Evolutionary conservation across 345 rosid species (phyloP).

Genomic region (Moricandia arvensis): DNA sequence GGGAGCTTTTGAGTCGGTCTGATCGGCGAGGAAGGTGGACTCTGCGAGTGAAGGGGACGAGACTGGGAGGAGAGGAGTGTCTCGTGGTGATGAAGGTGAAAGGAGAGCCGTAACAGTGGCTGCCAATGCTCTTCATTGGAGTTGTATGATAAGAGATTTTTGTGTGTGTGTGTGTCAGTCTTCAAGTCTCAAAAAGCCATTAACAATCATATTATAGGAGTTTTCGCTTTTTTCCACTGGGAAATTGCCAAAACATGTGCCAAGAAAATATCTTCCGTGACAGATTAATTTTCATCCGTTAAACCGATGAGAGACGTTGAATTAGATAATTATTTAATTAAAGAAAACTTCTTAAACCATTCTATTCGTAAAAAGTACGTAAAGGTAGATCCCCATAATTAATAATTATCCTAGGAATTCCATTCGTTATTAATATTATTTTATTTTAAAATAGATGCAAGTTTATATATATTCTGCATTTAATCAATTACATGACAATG

Average conservation of each 20-base stretch:
- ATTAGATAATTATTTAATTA: too few species aligned
- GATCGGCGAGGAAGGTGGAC: conserved; percentile 20
- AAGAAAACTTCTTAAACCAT: neutral
- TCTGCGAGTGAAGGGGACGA: conserved; percentile 23
- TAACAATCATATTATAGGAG: conserved; percentile 13
- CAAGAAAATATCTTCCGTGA: conserved; percentile 19
- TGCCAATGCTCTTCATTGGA: conserved; percentile 34
- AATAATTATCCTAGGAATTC: too few species aligned
- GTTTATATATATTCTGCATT: too few species aligned
- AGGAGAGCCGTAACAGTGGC: conserved; percentile 36
- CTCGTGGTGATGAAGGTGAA: conserved; percentile 30
- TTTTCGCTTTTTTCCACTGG: conserved; percentile 7
- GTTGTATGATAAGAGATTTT: conserved; percentile 8
- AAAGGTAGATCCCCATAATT: too few species aligned
- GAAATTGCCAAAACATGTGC: conserved; percentile 29
- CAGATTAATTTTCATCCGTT: neutral
- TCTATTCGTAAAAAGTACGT: too few species aligned
- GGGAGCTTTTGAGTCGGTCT: conserved; percentile 2
- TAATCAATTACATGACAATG: too few species aligned
- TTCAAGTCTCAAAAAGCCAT: conserved; percentile 8
- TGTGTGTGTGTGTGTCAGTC: neutral
- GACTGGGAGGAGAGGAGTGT: conserved; percentile 27
- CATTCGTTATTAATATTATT: too few species aligned
- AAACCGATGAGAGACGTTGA: too few species aligned
- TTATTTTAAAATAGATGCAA: too few species aligned